A percentile compares a stretch with the other conserved stretches of the same genome.
phyloP scores from a whole-genome alignment of 1,139 yeast genomes.

The Saccharomyces pastorianus region DNA sequence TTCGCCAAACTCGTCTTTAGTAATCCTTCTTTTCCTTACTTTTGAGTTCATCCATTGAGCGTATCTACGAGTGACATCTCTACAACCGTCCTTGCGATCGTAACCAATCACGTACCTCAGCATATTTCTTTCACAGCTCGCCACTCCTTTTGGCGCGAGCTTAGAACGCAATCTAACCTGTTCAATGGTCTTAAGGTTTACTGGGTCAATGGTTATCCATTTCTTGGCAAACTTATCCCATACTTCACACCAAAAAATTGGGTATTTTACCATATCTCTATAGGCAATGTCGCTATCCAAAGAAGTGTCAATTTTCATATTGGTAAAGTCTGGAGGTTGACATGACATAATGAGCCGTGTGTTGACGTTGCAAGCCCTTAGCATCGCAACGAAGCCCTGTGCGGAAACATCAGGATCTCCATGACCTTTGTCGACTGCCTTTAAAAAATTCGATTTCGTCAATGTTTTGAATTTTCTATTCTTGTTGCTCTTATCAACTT shows the following conservation, averaged over 20 bases:
- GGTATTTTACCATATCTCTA: constrained; percentile 37
- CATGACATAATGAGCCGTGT: constrained; percentile 72
- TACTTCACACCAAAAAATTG: constrained; percentile 89
- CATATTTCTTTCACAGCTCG: constrained; percentile 49
- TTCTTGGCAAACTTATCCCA: constrained; percentile 67
- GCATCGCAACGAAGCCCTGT: constrained; percentile 75
- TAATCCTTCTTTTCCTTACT: constrained; percentile 66
- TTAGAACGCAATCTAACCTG: constrained; percentile 52
- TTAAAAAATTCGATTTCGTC: constrained; percentile 36
- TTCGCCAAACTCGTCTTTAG: constrained; percentile 47
- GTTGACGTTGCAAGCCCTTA: constrained; percentile 62
- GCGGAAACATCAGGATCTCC: constrained; percentile 81
- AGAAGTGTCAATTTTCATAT: constrained; percentile 20
- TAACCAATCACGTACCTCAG: constrained; percentile 71
- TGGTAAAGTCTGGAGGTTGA: constrained; percentile 83
- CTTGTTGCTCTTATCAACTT: constrained; percentile 30
- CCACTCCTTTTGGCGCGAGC: constrained; percentile 64
- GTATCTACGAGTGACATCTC: constrained; percentile 84
- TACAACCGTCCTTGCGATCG: constrained; percentile 54
- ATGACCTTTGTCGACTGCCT: constrained; percentile 37
- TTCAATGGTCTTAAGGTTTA: constrained; percentile 57
- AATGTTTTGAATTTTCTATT: constrained; percentile 23
- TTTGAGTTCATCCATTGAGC: constrained; percentile 63
- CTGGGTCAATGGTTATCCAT: constrained; percentile 86
- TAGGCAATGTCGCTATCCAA: background rate